Evolutionary conservation across 495 filamentous ascomycete genomes (phyloP).

Genomic region (Elaphomyces granulatus): DNA sequence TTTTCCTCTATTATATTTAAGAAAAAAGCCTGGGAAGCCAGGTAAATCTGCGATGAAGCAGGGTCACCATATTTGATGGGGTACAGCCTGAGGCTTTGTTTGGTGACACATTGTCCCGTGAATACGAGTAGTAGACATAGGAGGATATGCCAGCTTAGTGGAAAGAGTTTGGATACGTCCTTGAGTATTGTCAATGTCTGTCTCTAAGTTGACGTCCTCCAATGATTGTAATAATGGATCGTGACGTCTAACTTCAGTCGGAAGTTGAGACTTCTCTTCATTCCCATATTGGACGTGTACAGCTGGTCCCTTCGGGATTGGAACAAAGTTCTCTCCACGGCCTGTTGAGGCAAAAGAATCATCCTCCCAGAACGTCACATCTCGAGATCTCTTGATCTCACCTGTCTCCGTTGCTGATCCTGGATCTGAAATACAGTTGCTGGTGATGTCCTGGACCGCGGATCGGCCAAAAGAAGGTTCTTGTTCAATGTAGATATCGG

Average conservation of each 20-base stretch:
- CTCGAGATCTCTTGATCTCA: background rate
- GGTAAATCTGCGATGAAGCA: no score
- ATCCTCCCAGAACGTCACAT: conserved; percentile 3
- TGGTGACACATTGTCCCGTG: no score
- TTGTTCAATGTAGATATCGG: no score
- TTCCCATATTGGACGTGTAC: background rate
- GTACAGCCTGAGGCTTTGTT: no score
- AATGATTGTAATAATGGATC: background rate
- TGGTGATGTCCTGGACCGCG: background rate
- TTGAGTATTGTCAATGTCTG: background rate
- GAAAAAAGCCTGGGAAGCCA: no score
- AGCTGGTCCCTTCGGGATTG: background rate
- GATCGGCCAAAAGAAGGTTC: no score
- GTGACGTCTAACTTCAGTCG: background rate
- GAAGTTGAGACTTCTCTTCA: background rate
- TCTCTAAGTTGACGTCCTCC: background rate
- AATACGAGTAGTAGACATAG: background rate
- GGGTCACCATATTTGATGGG: no score
- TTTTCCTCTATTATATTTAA: no score
- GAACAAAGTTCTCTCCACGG: background rate
- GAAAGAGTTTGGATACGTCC: background rate
- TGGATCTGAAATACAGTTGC: background rate
- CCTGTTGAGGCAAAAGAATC: background rate
- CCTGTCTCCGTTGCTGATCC: background rate
- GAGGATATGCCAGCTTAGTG: background rate